Base-by-base conservation (phyloP, 2,329 filamentous ascomycete species). In the Talaromyces albobiverticillius region DNA sequence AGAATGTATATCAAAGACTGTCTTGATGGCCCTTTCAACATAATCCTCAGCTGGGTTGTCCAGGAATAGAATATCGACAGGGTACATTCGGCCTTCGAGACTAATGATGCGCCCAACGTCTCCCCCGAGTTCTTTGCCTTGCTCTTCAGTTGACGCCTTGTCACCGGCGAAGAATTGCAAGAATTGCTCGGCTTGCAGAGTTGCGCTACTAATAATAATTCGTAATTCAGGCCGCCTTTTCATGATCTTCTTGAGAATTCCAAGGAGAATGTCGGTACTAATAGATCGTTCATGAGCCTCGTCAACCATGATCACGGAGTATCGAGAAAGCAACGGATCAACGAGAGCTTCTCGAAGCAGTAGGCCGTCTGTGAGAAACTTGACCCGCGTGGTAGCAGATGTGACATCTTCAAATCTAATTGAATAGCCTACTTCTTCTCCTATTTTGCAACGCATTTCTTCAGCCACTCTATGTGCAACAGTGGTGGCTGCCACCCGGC, bases 271-370 rank as follows among this genome's bases (percentile, higher is more conserved):
- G 66, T 99, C 94, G 0, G 92, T 95, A 69, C 90, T 95, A 56
- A 97, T 82, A 46, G 91, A 96, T 51, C 94, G 82, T 72, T 97
- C 93, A 67, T 99, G 94, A 6, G 93, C 94, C 73, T 97, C 93
- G 67, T 99, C 94, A 7, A 99, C 88, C 90, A 99, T 96, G 63
- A 99, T 90, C 42, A 96, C 88, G 0, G 91, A 95, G 69, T 99
- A 99, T 10, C 90, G 83, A 18, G 89, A 94, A 32, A 99, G 75
- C 3, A 97, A 75, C 11, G 94, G 94, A 70, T 99, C 94, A 3
- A 96, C 89, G 4, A 99, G 80, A 25, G 93, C 94, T 73, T 99
- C 94, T 64, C 93, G 81, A 51, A 99, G 84, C 29, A 99, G 80
- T 46, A 99, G 79, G 0, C 93, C 93, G 74, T 99, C 94, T 0